Base-by-base conservation (phyloP, 257 asterid species). In the Solanum lycopersicoides region DNA sequence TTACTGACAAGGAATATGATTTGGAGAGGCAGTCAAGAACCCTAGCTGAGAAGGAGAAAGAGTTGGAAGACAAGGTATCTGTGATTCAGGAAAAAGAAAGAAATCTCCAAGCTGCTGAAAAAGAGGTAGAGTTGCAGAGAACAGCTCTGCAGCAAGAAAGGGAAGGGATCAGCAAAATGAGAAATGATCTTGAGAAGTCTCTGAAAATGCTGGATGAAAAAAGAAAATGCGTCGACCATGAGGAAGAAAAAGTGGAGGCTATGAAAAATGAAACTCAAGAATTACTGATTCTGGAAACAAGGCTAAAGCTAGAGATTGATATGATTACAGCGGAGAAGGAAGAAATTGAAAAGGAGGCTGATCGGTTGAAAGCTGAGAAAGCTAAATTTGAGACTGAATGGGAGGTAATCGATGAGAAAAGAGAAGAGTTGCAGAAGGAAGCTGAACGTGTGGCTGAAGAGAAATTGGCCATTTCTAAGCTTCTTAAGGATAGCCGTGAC, bases 261-360 rank as follows among this genome's bases (percentile, higher is more conserved):
- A 94, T 91, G 98, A 93, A 88, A 89, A 91, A 86, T 35, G 99
- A 96, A 92, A 95, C 99, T 63, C 90, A 94, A 76, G 99, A 97
- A 47, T 90, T 95, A 80, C 77, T 93, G 44, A 93, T 90, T 3
- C 93, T 97, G 72, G 98, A 94, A 90, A 88, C 89, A 90, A 95
- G 92, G 82, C 96, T 97, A 74, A 97, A 97, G 83, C 97, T 95
- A 89, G 99, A 97, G 93, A 97, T 97, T 88, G 99, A 97, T 89
- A 86, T 85, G 88, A 91, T 95, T 76, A 93, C 93, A 83, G 94
- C 94, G 0, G 98, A 96, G 90, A 97, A 96, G 86, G 92, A 72
- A 90, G 96, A 96, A 75, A 91, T 94, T 77, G 98, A 93, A 89
- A 93, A 91, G 25, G 97, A 96, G 89, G 99, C 95, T 66, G 98